These are phyloP conservation scores for Monilinia aucupariae DNA, from an alignment of 2,329 filamentous ascomycete genomes.

Conservation along the genomic window DNA sequence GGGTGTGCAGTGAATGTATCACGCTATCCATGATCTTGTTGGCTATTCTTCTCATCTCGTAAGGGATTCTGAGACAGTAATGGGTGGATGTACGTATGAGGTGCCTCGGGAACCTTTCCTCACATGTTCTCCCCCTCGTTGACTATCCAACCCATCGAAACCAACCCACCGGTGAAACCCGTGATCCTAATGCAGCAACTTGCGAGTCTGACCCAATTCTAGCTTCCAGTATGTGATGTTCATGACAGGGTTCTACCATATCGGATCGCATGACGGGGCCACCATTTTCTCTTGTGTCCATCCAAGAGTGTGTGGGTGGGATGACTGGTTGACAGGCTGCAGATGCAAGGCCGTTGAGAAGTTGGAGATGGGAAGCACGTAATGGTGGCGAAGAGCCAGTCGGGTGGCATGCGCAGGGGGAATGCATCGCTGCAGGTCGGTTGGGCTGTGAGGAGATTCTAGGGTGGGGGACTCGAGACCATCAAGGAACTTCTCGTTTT, in stretches of 20 bases:
- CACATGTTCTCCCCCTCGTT: neutral
- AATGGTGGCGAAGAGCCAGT: constrained; percentile 5
- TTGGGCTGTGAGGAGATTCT: neutral
- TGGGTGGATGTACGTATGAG: neutral
- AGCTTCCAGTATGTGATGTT: neutral
- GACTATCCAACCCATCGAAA: neutral
- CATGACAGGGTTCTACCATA: neutral
- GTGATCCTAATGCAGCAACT: neutral
- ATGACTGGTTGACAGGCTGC: neutral
- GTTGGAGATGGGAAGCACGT: neutral
- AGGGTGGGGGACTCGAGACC: neutral
- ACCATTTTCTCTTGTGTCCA: neutral
- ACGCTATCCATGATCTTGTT: neutral
- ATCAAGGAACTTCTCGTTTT: neutral
- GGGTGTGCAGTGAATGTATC: neutral
- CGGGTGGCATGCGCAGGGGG: neutral
- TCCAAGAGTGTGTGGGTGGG: neutral
- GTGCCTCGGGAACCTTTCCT: neutral
- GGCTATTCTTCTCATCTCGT: neutral
- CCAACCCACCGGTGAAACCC: neutral
- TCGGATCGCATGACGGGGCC: neutral
- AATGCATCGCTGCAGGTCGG: neutral
- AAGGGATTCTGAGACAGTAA: neutral
- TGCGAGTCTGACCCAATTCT: neutral
- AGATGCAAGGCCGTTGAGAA: neutral